These are phyloP conservation scores for Phytophthora aleatoria DNA, from an alignment of 352 stramenopile species.

Conservation along the genomic window DNA sequence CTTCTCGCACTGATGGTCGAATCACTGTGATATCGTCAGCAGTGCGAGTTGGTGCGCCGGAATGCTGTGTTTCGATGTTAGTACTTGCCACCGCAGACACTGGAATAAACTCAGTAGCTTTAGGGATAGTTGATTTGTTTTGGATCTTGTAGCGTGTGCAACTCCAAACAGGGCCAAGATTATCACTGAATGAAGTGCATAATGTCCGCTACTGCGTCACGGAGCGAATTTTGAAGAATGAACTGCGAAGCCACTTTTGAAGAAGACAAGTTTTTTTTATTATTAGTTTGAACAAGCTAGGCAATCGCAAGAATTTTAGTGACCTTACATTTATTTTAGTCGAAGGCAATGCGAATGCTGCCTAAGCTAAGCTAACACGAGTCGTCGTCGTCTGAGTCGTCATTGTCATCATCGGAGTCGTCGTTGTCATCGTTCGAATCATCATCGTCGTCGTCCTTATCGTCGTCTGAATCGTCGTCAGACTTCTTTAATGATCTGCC, in stretches of 20 bases:
- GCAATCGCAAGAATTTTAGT: background rate
- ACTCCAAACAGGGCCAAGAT: background rate
- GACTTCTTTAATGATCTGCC: constrained; percentile 9
- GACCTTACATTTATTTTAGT: background rate
- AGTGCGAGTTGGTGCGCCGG: background rate
- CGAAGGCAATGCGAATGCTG: background rate
- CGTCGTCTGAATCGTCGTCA: constrained; percentile 23
- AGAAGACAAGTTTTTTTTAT: no score
- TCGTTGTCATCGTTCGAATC: constrained; percentile 18
- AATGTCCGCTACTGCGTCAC: background rate
- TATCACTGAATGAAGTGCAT: background rate
- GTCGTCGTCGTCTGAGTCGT: constrained; percentile 21
- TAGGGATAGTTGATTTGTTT: background rate
- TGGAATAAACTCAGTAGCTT: background rate
- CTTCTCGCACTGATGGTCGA: background rate
- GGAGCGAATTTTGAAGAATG: background rate
- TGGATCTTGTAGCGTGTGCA: background rate
- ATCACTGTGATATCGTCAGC: background rate
- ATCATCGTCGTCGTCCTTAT: constrained; percentile 22
- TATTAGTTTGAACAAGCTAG: no score
- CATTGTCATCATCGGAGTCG: constrained; percentile 16
- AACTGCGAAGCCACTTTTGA: background rate
- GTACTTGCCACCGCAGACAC: background rate
- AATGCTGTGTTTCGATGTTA: background rate
- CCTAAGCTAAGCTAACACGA: background rate